Evolutionary conservation across 2,329 filamentous ascomycete genomes (phyloP), one percentile per base, ranked within the genome.

Genomic region (Diplodia seriata): DNA sequence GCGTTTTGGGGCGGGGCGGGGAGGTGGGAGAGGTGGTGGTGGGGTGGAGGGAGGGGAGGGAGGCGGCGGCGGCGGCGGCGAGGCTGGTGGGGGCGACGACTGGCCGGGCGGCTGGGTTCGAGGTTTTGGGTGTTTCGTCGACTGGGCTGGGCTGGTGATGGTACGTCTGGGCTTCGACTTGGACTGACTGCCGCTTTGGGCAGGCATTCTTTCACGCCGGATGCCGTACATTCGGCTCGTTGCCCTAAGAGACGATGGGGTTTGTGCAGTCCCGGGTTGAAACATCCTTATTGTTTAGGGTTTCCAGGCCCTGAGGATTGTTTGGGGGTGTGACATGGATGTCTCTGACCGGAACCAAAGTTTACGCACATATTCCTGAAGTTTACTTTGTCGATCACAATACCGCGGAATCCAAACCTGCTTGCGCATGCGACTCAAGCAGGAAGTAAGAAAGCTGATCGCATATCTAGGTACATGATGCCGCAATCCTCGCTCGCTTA

Each of bases 1-100:
- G 80, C 80, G 3, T 82, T 82, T 68, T 80, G 79, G 65, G 80
- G 81, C 5, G 75, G 75, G 9, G 71, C 5, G 75, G 75, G 9
- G 71, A 73, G 0, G 76, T 81, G 18, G 68, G 78, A 29, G 80
- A 81, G 43, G 75, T 73, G 68, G 64, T 80, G 8, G 66, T 78
- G 49, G 70, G 73, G 20, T 82, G 79, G 79, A 73, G 74, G 36
- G 78, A 80, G 50, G 71, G 72, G 38, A 62, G 73, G 15, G 70
- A 51, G 26, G 31, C 31, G 31, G 8, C 1, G 8, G 31, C 31
- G 31, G 5, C 31, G 31, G 70, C 5, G 64, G 67, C 14, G 68
- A 53, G 3, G 40, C 5, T 8, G 40, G 5, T 9, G 18, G 40
- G 40, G 8, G 18, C 40, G 26, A 56, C 56, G n/a, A 7, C 33